phyloP scores from a whole-genome alignment of 169 alveolate species.

The Plasmodium gonderi region DNA sequence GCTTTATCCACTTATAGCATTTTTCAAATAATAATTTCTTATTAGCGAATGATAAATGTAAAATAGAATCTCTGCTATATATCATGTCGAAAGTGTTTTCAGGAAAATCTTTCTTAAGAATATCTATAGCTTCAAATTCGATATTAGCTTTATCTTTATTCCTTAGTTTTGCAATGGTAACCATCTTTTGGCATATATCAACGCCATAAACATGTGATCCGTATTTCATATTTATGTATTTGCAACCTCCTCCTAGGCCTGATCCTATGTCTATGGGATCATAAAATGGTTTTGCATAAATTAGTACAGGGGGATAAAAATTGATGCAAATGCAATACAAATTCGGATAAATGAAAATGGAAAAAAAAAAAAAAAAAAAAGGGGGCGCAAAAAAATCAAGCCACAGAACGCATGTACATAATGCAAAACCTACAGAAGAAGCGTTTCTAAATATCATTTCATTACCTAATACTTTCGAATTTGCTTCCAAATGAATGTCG shows the following conservation, averaged over 20 bases:
- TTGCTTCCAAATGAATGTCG: slow-evolving; percentile 31
- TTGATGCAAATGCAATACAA: neutral
- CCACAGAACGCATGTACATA: no score
- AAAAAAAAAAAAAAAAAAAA: neutral
- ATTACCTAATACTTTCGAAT: slow-evolving; percentile 47
- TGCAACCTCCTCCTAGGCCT: slow-evolving; percentile 57
- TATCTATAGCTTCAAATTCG: slow-evolving; percentile 36
- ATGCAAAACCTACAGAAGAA: no score
- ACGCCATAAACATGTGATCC: slow-evolving; percentile 20
- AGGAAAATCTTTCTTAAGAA: slow-evolving; percentile 20
- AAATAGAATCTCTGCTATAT: slow-evolving; percentile 55
- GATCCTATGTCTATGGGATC: slow-evolving; percentile 33
- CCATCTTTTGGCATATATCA: slow-evolving; percentile 24
- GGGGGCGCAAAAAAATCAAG: neutral
- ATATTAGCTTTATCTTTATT: slow-evolving; percentile 8
- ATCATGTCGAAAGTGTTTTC: slow-evolving; percentile 24
- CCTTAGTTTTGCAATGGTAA: slow-evolving; percentile 18
- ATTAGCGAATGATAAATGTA: slow-evolving; percentile 9
- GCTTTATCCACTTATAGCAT: slow-evolving; percentile 42
- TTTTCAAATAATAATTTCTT: slow-evolving; percentile 33
- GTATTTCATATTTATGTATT: slow-evolving; percentile 24
- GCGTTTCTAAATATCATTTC: neutral
- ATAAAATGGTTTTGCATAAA: neutral
- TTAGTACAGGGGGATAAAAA: neutral
- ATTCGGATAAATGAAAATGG: no score